Base-by-base conservation (phyloP, 306 rosid species). In the Trifolium repens region DNA sequence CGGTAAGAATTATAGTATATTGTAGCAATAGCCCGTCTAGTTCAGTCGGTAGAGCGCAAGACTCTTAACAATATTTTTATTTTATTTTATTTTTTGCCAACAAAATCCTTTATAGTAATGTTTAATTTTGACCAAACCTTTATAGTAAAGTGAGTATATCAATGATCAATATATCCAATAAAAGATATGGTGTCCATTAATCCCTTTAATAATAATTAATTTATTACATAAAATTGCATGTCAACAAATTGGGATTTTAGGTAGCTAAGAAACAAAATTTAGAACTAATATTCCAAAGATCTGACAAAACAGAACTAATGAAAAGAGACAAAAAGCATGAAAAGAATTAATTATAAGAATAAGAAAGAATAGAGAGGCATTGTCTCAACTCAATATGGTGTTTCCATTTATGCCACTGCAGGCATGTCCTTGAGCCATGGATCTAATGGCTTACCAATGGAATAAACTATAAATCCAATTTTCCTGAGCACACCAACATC, bases 341-440 rank as follows among this genome's bases (percentile, higher is more conserved):
- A 54, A 71, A 78, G 24, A 22, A 63, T 43, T 26, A 80, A 75
- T 35, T 1, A 61, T 9, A 44, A 79, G 72, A 74, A 44, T 7
- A 17, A 69, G 53, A 61, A 17, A 77, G 65, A 69, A 17, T 24
- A 57, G 11, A 59, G 22, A 26, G 62, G 14, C 78, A 75, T 27
- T 71, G 37, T 71, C 58, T 61, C 12, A 7, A 72, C 11, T 61
- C 9, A 7, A 75, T 10, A 46, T 58, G 37, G 19, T 69, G 39
- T 54, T 58, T 66, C n/a, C 66, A 69, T 55, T 83, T 78, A 93
- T 0, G 88, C 97, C 52, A 91, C 87, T 4, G 94, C 85, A 37
- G 97, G 97, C 97, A 91, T 81, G 85, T 91, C 92, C 88, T 86
- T 91, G 83, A 91, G 91, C 94, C 97, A 91, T 42, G 91, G 67